phyloP scores from a whole-genome alignment of 768 basidiomycete species.

The Hydnum rufescens region DNA sequence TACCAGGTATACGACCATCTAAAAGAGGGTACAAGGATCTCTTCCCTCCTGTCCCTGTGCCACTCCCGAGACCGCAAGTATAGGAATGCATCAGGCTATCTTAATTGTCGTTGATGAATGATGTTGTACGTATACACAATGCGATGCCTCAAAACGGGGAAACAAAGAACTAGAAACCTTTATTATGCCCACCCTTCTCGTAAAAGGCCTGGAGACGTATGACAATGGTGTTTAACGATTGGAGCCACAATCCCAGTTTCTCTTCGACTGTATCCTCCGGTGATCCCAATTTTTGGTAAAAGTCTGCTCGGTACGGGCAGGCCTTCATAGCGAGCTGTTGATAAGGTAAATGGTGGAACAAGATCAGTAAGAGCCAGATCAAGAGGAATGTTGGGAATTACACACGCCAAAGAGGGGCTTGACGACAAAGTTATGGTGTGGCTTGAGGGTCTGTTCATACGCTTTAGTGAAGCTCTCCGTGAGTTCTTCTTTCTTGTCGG shows the following conservation, averaged over 20 bases:
- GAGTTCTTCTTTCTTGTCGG: constrained; percentile 47
- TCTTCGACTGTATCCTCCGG: constrained; percentile 27
- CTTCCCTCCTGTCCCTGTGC: no score
- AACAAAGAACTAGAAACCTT: constrained; percentile 27
- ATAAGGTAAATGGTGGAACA: not conserved
- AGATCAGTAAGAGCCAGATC: not conserved
- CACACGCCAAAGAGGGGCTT: constrained; percentile 34
- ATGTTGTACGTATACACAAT: no score
- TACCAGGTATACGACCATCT: no score
- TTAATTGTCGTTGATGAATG: no score
- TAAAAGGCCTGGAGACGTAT: constrained; percentile 29
- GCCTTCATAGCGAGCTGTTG: constrained; percentile 44
- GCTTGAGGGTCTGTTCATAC: constrained; percentile 66
- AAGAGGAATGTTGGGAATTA: constrained; percentile 9
- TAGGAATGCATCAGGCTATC: not conserved
- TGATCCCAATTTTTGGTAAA: constrained; percentile 35
- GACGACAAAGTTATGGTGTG: constrained; percentile 64
- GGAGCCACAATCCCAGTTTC: constrained; percentile 33
- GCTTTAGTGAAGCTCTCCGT: constrained; percentile 53
- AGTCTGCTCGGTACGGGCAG: constrained; percentile 38
- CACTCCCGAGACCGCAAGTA: no score
- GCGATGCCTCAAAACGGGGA: no score
- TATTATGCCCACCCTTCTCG: constrained; percentile 22
- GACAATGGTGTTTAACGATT: constrained; percentile 31
- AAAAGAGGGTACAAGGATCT: no score